Evolutionary conservation across 139 green algal genomes (phyloP), one percentile per base, ranked within the genome.

Genomic region (Closterium sp.): DNA sequence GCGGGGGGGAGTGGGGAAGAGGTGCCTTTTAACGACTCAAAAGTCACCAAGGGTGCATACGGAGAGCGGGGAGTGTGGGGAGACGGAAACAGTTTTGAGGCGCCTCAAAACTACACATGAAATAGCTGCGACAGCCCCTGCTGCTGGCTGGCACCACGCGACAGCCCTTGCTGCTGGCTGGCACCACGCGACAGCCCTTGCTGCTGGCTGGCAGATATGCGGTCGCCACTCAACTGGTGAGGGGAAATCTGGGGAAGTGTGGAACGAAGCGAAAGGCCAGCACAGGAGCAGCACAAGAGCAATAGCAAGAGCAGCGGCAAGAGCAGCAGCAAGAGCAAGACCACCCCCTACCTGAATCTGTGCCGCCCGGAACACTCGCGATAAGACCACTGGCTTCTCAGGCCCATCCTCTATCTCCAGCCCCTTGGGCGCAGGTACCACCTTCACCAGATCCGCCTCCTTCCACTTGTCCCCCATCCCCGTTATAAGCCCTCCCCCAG

Each of bases 111-210:
- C n/a, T n/a, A n/a, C n/a, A n/a, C n/a, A n/a, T n/a, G n/a, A n/a
- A n/a, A n/a, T n/a, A n/a, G n/a, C n/a, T n/a, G n/a, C n/a, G n/a
- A n/a, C n/a, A n/a, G n/a, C n/a, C n/a, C n/a, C n/a, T n/a, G n/a
- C n/a, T n/a, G n/a, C n/a, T n/a, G n/a, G n/a, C n/a, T n/a, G n/a
- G 69, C 83, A 89, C 93, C 93, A 91, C 95, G 21, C 91, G 84
- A 69, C 94, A 95, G 9, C 93, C 94, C 84, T 95, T 95, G 43
- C 34, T 84, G 85, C 91, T 12, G n/a, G n/a, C n/a, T n/a, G n/a
- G 69, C 83, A 89, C 93, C 93, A 91, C 95, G 21, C 91, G 84
- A 69, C 94, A 95, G 9, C 93, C 94, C 84, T 95, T 95, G 43
- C 34, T 84, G 85, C 91, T 12, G n/a, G n/a, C n/a, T n/a, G n/a